Evolutionary conservation across 1,284 basidiomycete species (phyloP).

Genomic region (Leccinum pallidistipes): DNA sequence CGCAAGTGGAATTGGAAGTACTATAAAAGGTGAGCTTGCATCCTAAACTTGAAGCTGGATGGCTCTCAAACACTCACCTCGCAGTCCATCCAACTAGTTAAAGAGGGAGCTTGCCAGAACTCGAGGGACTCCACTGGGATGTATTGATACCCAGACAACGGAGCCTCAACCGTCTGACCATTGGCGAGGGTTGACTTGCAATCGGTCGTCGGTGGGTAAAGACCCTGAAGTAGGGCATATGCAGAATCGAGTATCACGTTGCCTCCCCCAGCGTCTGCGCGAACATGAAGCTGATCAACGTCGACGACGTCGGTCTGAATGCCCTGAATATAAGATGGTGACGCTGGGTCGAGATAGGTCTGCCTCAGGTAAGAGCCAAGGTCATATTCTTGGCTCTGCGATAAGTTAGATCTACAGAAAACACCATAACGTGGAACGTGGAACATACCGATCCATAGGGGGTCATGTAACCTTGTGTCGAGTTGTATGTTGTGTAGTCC

Average conservation of each 20-base stretch:
- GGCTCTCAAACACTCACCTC: conserved; percentile 13
- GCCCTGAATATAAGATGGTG: conserved; percentile 36
- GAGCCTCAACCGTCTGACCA: conserved; percentile 46
- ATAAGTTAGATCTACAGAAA: conserved; percentile 2
- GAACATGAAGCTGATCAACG: conserved; percentile 34
- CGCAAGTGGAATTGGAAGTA: conserved; percentile 31
- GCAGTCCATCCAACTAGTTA: conserved; percentile 36
- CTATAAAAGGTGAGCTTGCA: conserved; percentile 8
- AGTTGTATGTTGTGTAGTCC: conserved; percentile 38
- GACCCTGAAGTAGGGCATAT: conserved; percentile 42
- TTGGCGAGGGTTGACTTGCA: conserved; percentile 45
- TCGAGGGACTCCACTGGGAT: conserved; percentile 34
- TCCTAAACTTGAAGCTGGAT: neutral
- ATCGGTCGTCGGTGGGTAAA: conserved; percentile 42
- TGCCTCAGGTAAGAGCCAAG: conserved; percentile 41
- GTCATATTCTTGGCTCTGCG: conserved; percentile 39
- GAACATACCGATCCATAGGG: conserved; percentile 42
- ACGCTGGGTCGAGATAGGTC: conserved; percentile 37
- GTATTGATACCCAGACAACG: conserved; percentile 52
- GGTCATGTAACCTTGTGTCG: conserved; percentile 45
- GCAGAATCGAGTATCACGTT: conserved; percentile 44
- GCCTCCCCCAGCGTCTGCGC: conserved; percentile 46
- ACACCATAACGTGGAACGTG: neutral
- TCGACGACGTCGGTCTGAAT: conserved; percentile 32
- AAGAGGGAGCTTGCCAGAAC: conserved; percentile 27